Percentiles rank a stretch among this genome's conserved stretches.
Evolutionary conservation across 257 asterid genomes (phyloP).

Genomic region (Leptodermis oblonga): DNA sequence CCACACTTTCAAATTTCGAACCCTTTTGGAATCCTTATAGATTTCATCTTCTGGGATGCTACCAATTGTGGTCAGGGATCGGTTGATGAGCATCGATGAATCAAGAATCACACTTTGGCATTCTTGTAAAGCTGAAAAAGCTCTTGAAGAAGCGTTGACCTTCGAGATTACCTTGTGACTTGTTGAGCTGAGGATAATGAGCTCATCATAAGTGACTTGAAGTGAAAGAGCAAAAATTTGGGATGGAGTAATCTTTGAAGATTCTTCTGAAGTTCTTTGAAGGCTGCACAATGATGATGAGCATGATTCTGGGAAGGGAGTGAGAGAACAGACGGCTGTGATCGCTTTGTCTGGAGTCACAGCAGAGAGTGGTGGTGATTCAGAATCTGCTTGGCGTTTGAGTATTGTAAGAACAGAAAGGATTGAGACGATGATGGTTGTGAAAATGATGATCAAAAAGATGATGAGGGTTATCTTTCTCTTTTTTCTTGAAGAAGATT

Average conservation of each 20-base stretch:
- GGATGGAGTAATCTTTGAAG: constrained; percentile 3
- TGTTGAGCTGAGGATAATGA: neutral
- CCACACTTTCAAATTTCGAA: constrained; percentile 4
- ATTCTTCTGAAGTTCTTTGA: too few species aligned
- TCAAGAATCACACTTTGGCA: constrained; percentile 1
- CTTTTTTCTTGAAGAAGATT: constrained; percentile 12
- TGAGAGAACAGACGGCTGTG: constrained; percentile 8
- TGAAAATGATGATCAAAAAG: constrained; percentile 1
- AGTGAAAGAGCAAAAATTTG: constrained; percentile 8
- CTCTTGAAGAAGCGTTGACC: constrained; percentile 1
- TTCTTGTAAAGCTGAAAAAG: neutral
- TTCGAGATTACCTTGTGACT: neutral
- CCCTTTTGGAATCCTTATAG: constrained; percentile 19
- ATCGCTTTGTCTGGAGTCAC: constrained; percentile 15
- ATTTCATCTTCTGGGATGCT: constrained; percentile 5
- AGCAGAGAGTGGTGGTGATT: too few species aligned
- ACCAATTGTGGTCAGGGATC: neutral
- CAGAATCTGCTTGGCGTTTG: constrained; percentile 9
- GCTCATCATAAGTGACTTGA: neutral
- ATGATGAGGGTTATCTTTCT: constrained; percentile 4
- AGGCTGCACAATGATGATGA: neutral
- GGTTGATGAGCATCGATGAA: constrained; percentile 9
- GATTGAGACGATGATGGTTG: constrained; percentile 9
- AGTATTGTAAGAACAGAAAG: constrained; percentile 4
- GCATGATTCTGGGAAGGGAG: neutral